Evolutionary conservation across 345 rosid species (phyloP).

Genomic region (Dimocarpus longan): DNA sequence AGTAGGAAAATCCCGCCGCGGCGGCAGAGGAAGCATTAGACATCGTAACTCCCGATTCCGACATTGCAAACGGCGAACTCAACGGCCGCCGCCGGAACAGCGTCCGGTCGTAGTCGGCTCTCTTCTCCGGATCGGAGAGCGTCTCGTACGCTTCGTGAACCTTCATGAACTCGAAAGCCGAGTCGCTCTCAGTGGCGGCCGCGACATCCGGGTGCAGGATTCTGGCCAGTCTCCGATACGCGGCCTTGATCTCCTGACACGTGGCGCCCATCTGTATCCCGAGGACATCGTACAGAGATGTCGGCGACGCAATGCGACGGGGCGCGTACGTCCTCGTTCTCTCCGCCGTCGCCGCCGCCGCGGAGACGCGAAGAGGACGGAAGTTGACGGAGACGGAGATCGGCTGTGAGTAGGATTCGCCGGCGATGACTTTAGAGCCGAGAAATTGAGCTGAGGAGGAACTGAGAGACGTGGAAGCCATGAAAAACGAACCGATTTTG

Average conservation of each 20-base stretch:
- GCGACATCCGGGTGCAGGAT: conserved; percentile 67
- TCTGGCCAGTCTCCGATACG: conserved; percentile 65
- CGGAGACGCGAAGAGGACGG: conserved; percentile 38
- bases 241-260: conserved; percentile 61
- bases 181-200: not conserved
- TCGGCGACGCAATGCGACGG: conserved; percentile 21
- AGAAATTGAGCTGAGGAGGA: conserved; percentile 22
- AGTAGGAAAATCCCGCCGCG: conserved; percentile 32
- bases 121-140: conserved; percentile 62
- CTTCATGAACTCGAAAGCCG: conserved; percentile 50
- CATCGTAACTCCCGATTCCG: conserved; percentile 22
- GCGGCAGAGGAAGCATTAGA: conserved; percentile 19
- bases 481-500: not conserved
- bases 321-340: conserved; percentile 17
- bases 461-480: conserved; percentile 35
- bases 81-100: conserved; percentile 31
- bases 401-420: conserved; percentile 8
- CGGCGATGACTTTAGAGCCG: conserved; percentile 12
- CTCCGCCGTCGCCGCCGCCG: conserved; percentile 45
- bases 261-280: conserved; percentile 60
- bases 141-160: conserved; percentile 69
- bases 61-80: conserved; percentile 28
- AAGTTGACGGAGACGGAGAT: conserved; percentile 26
- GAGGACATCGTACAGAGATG: conserved; percentile 60
- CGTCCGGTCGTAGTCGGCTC: conserved; percentile 57